Evolutionary conservation across 345 rosid species (phyloP).

Genomic region (Turnera subulata): DNA sequence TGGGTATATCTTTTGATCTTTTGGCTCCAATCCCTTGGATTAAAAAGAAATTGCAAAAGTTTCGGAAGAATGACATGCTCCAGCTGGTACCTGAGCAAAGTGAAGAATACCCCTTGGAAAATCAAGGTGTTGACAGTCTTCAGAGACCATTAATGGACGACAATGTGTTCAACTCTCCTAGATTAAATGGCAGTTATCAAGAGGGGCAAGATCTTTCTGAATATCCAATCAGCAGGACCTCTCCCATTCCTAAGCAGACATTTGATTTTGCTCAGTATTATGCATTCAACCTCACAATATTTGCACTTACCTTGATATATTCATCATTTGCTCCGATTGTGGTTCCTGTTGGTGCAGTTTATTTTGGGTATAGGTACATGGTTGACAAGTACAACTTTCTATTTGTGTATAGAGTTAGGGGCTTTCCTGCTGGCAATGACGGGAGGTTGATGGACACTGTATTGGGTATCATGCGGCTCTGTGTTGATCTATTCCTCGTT

Average conservation of each 20-base stretch:
- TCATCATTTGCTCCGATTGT: slow-evolving; percentile 87
- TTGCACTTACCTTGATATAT: slow-evolving; percentile 88
- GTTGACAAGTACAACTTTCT: slow-evolving; percentile 97
- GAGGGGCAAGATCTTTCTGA: slow-evolving; percentile 71
- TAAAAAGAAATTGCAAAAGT: slow-evolving; percentile 78
- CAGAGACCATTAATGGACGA: slow-evolving; percentile 69
- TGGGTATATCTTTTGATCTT: slow-evolving; percentile 88
- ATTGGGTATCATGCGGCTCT: slow-evolving; percentile 73
- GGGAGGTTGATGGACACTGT: slow-evolving; percentile 98
- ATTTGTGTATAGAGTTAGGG: slow-evolving; percentile 84
- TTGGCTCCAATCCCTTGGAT: slow-evolving; percentile 98
- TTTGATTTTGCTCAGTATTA: slow-evolving; percentile 97
- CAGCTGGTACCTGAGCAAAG: slow-evolving; percentile 88
- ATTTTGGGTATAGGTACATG: slow-evolving; percentile 91
- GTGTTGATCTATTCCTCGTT: slow-evolving; percentile 79
- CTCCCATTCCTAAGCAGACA: slow-evolving; percentile 88
- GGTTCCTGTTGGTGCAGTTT: slow-evolving; percentile 89
- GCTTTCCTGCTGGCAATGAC: slow-evolving; percentile 95
- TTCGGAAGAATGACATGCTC: slow-evolving; percentile 93
- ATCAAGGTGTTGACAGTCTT: slow-evolving; percentile 54
- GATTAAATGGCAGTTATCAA: slow-evolving; percentile 36
- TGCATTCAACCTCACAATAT: slow-evolving; percentile 90
- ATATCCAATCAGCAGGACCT: slow-evolving; percentile 78
- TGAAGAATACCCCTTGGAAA: slow-evolving; percentile 76
- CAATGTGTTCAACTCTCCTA: slow-evolving; percentile 58